Percentiles rank a stretch among this genome's conserved stretches.
Evolutionary conservation across 257 asterid species (phyloP).

Genomic region (Knoxia roxburghii): DNA sequence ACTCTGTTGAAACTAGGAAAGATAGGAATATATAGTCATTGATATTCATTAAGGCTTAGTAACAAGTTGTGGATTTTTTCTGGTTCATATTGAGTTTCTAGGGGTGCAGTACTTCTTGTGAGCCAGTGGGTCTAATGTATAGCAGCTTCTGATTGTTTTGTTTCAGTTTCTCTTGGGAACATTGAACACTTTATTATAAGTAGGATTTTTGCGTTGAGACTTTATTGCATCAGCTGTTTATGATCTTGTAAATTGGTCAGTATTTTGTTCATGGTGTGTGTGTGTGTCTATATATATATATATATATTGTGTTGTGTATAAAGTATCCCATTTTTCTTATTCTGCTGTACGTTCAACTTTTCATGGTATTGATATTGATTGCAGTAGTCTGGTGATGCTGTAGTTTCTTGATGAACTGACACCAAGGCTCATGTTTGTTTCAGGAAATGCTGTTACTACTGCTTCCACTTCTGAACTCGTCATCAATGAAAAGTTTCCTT

Average conservation of each 20-base stretch:
- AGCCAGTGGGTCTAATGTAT: neutral
- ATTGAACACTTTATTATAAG: neutral
- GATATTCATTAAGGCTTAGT: neutral
- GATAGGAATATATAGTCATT: neutral
- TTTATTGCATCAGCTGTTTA: neutral
- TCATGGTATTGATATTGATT: neutral
- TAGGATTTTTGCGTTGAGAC: neutral
- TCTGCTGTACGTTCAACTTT: neutral
- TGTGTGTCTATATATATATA: too few relatives aligned
- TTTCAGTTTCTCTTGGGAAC: neutral
- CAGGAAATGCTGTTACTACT: slow-evolving; percentile 93
- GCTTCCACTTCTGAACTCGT: slow-evolving; percentile 90
- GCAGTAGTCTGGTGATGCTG: slow-evolving; percentile 10
- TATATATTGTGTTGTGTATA: too few relatives aligned
- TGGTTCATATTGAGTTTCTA: neutral
- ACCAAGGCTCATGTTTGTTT: slow-evolving; percentile 9
- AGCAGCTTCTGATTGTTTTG: neutral
- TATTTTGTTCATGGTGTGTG: too few relatives aligned
- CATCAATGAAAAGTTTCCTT: slow-evolving; percentile 69
- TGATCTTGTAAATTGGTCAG: neutral
- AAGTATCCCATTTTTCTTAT: neutral
- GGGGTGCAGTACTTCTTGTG: neutral
- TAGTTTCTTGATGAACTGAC: slow-evolving; percentile 1
- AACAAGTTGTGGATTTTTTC: neutral
- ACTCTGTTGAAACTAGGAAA: neutral